These are phyloP conservation scores for Oldenlandia corymbosa DNA, from an alignment of 257 asterid genomes.

Conservation along the genomic window DNA sequence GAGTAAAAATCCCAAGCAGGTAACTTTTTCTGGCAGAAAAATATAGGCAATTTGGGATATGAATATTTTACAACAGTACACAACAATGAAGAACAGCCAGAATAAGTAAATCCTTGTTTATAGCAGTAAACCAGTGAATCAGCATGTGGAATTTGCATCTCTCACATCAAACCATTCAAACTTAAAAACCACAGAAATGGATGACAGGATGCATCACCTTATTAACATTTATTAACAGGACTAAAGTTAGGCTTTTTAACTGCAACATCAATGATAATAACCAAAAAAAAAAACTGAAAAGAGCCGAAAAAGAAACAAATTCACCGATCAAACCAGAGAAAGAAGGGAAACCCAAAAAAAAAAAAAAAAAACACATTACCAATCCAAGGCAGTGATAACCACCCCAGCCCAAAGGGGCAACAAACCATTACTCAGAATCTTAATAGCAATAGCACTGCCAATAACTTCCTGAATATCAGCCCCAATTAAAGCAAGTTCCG, in stretches of 20 bases:
- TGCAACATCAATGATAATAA: neutral
- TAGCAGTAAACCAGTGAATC: neutral
- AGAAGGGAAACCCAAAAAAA: too few relatives aligned
- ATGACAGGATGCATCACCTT: too few relatives aligned
- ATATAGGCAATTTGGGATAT: neutral
- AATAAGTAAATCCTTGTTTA: conserved; percentile 4
- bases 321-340: neutral
- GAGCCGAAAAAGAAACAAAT: neutral
- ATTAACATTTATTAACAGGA: too few relatives aligned
- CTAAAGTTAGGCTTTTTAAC: neutral
- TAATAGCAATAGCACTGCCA: conserved; percentile 40
- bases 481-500: conserved; percentile 34
- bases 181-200: too few relatives aligned
- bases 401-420: conserved; percentile 44
- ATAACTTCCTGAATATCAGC: conserved; percentile 41
- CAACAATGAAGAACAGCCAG: neutral
- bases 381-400: conserved; percentile 32
- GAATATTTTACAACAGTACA: neutral
- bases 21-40: neutral
- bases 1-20: too few relatives aligned
- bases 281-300: neutral
- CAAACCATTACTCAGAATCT: conserved; percentile 28
- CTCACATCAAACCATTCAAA: too few relatives aligned
- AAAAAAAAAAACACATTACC: conserved; percentile 16
- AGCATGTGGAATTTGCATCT: too few relatives aligned